phyloP scores from a whole-genome alignment of 2,329 filamentous ascomycete genomes.

The Scortechinia acanthostroma region DNA sequence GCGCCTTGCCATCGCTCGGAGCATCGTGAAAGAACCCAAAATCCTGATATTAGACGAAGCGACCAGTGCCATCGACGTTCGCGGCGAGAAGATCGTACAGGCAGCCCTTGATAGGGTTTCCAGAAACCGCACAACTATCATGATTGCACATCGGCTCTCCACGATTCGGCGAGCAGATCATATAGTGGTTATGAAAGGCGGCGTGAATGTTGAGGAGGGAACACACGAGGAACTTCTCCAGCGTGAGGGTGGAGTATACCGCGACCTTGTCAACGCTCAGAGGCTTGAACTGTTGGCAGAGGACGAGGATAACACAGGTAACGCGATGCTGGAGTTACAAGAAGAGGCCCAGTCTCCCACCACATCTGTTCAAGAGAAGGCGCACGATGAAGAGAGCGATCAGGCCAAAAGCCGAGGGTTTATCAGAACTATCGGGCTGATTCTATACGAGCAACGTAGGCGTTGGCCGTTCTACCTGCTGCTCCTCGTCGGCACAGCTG shows the following conservation, averaged over 20 bases:
- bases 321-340: slow-evolving; percentile 30
- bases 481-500: slow-evolving; percentile 33
- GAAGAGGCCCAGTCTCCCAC: not conserved
- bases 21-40: slow-evolving; percentile 64
- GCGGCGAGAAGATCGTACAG: slow-evolving; percentile 53
- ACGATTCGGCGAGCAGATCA: slow-evolving; percentile 73
- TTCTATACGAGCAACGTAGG: slow-evolving; percentile 46
- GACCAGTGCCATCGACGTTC: slow-evolving; percentile 56
- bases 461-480: slow-evolving; percentile 40
- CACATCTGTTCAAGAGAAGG: not conserved
- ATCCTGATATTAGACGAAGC: slow-evolving; percentile 75
- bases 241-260: slow-evolving; percentile 55
- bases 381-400: not conserved
- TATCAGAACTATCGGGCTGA: slow-evolving; percentile 41
- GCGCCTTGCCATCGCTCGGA: slow-evolving; percentile 70
- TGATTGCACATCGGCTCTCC: slow-evolving; percentile 68
- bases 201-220: slow-evolving; percentile 66
- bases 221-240: slow-evolving; percentile 67
- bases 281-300: slow-evolving; percentile 43
- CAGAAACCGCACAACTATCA: slow-evolving; percentile 59
- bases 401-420: slow-evolving; percentile 19
- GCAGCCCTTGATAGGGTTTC: slow-evolving; percentile 55
- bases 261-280: slow-evolving; percentile 59
- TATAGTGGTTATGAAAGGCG: slow-evolving; percentile 71
- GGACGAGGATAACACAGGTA: slow-evolving; percentile 18